Base-by-base conservation (phyloP, 352 stramenopile species). In the Phytopythium delawarense region DNA sequence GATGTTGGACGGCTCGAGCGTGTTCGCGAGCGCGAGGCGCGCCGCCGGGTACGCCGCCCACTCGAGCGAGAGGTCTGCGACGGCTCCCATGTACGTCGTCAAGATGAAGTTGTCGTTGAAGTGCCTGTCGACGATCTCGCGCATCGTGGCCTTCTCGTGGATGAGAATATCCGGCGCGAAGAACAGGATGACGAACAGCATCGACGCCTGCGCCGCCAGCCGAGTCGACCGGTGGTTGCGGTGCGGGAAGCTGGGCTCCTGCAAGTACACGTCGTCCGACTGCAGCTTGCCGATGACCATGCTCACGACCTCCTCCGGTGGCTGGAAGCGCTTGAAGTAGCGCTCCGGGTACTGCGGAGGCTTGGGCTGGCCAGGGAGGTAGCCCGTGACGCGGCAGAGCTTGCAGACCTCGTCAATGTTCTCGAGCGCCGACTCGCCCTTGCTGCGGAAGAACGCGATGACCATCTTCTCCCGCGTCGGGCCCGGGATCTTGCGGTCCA, bases 81-180 rank as follows among this genome's bases (percentile, higher is more conserved):
- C 87, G 16, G 94, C 79, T 28, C 96, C 96, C 92, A 98, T 98
- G 71, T 98, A 98, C n/a, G 86, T 97, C 40, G 91, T 87, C 52
- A 98, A 72, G 57, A 98, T 96, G 64, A 97, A 98, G 78, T 98
- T 98, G 74, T 98, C 96, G 65, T 96, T 96, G 66, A 98, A 98
- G 67, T 97, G 93, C 25, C 91, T 91, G 74, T 98, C 95, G 6
- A 98, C 94, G 59, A 98, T 96, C 72, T 98, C 92, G 46, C 95
- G 88, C 88, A 98, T 96, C 57, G 76, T 97, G 46, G 86, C 78
- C 51, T 93, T 89, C 37, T 98, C 91, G 61, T 96, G 86, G 62
- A 96, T 96, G 20, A 98, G 59, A 60, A 97, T 96, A 32, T 95
- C 82, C 0, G 95, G 90, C 13, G 91, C 88, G 61, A 98, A 98